A percentile compares a stretch with the other conserved stretches of the same genome.
Conservation (phyloP, 2,329 filamentous ascomycete genomes). For the Botrytis aclada region DNA sequence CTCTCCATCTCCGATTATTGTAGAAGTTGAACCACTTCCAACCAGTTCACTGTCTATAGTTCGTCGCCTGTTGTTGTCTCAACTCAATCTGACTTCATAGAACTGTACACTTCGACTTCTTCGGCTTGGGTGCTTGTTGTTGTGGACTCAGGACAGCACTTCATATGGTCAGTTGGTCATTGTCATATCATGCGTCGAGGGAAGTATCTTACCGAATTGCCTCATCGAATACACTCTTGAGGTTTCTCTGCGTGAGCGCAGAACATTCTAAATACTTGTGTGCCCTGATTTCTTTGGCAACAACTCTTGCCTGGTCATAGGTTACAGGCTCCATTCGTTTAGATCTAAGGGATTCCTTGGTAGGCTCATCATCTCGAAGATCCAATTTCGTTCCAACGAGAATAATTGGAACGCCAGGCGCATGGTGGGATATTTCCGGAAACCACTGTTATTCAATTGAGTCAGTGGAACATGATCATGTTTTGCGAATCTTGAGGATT, state of each 20-base stretch:
- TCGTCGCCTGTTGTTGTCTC: neutral
- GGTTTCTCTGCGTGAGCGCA: constrained; percentile 89
- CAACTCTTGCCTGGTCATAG: constrained; percentile 84
- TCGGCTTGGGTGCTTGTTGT: constrained; percentile 55
- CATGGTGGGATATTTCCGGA: constrained; percentile 96
- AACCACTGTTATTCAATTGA: constrained; percentile 65
- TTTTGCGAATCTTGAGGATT: neutral
- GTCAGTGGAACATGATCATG: constrained; percentile 18
- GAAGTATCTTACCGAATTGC: constrained; percentile 76
- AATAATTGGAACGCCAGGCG: constrained; percentile 92
- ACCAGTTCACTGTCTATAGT: neutral
- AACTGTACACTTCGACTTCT: constrained; percentile 67
- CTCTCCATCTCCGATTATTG: neutral
- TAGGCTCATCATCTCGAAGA: constrained; percentile 82
- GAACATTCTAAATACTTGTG: constrained; percentile 99
- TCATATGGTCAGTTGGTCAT: constrained; percentile 20
- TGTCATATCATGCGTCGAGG: neutral
- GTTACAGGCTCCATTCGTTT: constrained; percentile 98
- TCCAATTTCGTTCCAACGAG: constrained; percentile 97
- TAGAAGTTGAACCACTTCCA: neutral
- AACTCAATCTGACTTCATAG: constrained; percentile 45
- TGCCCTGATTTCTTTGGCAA: constrained; percentile 91
- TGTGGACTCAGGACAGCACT: constrained; percentile 72
- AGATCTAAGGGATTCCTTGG: constrained; percentile 75
- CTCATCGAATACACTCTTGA: constrained; percentile 99